Conservation (phyloP, 805 yeast species). For the Candida maesae region DNA sequence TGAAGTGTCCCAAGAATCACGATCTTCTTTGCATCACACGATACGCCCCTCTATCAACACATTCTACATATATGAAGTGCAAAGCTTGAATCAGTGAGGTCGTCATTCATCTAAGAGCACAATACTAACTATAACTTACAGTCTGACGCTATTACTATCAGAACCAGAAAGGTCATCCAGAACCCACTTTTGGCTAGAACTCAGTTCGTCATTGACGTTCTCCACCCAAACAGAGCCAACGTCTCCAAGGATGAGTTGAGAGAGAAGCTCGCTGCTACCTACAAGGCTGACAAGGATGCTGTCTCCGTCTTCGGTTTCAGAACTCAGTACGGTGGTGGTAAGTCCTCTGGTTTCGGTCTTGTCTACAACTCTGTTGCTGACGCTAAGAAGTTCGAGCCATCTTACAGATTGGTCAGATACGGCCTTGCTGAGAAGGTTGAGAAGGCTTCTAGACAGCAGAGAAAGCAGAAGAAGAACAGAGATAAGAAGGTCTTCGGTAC, state of each 20-base stretch:
- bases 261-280: constrained; percentile 82
- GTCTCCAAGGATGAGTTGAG: constrained; percentile 99
- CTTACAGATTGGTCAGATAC: constrained; percentile 98
- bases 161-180: constrained; percentile 98
- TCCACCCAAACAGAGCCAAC: constrained; percentile 99
- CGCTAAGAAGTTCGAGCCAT: constrained; percentile 98
- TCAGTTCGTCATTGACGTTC: constrained; percentile 98
- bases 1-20: no score
- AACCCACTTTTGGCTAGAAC: constrained; percentile 99
- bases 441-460: constrained; percentile 98
- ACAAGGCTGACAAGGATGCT: constrained; percentile 91
- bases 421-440: constrained; percentile 96
- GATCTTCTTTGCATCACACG: no score
- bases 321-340: constrained; percentile 99
- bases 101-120: no score
- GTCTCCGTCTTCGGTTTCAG: constrained; percentile 99
- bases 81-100: background rate
- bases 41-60: no score
- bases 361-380: constrained; percentile 97
- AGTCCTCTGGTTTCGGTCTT: constrained; percentile 98
- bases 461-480: constrained; percentile 99
- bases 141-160: constrained; percentile 99
- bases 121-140: constrained; percentile 30
- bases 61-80: no score
- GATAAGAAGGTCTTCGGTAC: constrained; percentile 99